Percentiles rank a stretch among this genome's conserved stretches.
Evolutionary conservation across 2,329 filamentous ascomycete species (phyloP).

Genomic region (Phoma sp.): DNA sequence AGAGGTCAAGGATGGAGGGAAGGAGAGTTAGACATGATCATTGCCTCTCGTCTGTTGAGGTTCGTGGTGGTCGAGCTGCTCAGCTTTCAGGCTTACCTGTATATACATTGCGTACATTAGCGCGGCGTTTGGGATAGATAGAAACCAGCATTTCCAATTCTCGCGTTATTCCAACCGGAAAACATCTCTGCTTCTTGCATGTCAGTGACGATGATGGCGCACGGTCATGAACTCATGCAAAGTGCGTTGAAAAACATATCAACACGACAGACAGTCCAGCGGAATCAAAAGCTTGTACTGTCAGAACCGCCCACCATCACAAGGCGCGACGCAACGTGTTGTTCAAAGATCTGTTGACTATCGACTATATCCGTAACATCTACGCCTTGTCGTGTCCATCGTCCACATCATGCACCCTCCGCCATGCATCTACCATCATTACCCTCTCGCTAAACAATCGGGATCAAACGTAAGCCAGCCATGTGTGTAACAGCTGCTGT

Average conservation of each 20-base stretch:
- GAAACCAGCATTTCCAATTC: neutral
- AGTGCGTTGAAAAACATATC: too few species aligned
- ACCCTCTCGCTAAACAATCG: conserved; percentile 24
- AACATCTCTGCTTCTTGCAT: too few species aligned
- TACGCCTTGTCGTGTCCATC: conserved; percentile 13
- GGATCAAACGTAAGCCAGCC: conserved; percentile 30
- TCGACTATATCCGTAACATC: conserved; percentile 28
- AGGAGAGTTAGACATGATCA: neutral
- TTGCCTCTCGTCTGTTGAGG: too few species aligned
- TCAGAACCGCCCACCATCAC: neutral
- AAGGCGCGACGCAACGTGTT: neutral
- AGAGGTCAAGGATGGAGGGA: neutral
- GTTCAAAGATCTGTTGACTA: conserved; percentile 23
- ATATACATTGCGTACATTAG: conserved; percentile 6
- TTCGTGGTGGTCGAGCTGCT: too few species aligned
- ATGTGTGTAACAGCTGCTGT: conserved; percentile 26
- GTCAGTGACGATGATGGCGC: too few species aligned
- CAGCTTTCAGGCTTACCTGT: neutral
- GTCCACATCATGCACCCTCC: conserved; percentile 23
- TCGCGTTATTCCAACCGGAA: too few species aligned
- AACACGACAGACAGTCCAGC: too few species aligned
- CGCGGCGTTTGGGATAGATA: conserved; percentile 13
- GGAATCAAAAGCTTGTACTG: too few species aligned
- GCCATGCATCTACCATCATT: conserved; percentile 31
- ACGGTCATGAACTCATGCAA: too few species aligned